Conservation (phyloP, 1,139 yeast species). For the Scheffersomyces stambukii region DNA sequence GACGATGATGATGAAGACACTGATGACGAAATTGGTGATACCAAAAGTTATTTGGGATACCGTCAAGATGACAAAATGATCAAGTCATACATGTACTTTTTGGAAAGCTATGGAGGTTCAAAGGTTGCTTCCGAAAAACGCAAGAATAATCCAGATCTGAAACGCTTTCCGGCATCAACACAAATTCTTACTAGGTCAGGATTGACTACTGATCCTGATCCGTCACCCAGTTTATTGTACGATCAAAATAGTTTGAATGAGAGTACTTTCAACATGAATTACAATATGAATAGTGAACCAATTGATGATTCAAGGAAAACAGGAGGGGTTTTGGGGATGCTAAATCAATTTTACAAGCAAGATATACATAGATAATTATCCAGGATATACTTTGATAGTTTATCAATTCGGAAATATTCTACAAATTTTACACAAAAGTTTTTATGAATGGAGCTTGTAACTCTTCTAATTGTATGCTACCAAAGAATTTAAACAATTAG, state of each 20-base stretch:
- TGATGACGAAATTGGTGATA: constrained; percentile 43
- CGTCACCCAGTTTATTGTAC: constrained; percentile 5
- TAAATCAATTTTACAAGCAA: constrained; percentile 78
- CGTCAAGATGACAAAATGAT: constrained; percentile 82
- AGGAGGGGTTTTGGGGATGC: constrained; percentile 73
- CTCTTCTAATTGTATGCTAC: no score
- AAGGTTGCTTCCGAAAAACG: constrained; percentile 6
- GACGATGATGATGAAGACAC: constrained; percentile 21
- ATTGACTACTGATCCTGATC: constrained; percentile 4
- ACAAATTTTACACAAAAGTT: no score
- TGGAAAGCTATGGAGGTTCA: constrained; percentile 64
- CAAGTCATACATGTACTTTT: constrained; percentile 80
- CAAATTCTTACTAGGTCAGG: constrained; percentile 1
- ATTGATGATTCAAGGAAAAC: constrained; percentile 13
- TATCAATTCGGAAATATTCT: no score
- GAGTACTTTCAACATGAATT: constrained; percentile 26
- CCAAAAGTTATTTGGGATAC: constrained; percentile 10
- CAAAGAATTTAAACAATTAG: no score
- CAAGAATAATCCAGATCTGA: constrained; percentile 4
- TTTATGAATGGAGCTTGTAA: no score
- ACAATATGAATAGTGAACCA: constrained; percentile 9
- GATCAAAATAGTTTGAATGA: constrained; percentile 19
- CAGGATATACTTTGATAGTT: no score
- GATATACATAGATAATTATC: constrained; percentile 17
- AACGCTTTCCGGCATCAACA: neutral